Conservation (phyloP, 805 yeast genomes). For the Cyberlindnera veronae region DNA sequence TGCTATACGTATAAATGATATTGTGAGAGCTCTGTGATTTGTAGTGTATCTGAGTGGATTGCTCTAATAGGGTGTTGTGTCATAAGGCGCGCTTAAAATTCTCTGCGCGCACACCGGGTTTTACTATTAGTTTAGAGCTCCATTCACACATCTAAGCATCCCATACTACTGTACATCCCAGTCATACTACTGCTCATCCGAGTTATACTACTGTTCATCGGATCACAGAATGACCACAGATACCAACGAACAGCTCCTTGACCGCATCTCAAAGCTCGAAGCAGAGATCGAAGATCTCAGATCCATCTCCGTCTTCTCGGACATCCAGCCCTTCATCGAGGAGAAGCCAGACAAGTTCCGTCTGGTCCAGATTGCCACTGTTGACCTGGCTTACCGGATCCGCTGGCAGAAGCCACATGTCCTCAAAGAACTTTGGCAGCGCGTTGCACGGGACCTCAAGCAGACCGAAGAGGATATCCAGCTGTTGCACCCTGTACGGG, state of each 20-base stretch:
- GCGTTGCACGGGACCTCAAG: conserved; percentile 23
- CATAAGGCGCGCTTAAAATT: no score
- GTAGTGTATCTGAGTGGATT: no score
- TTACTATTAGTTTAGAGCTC: no score
- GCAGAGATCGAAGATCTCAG: conserved; percentile 23
- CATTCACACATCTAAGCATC: no score
- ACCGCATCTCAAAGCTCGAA: conserved; percentile 17
- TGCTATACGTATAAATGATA: no score
- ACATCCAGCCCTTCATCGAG: conserved; percentile 24
- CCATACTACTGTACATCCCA: no score
- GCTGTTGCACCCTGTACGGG: conserved; percentile 20
- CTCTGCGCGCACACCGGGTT: no score
- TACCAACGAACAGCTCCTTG: conserved; percentile 7
- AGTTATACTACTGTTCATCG: no score
- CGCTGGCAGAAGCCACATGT: conserved; percentile 17
- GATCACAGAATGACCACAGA: no score
- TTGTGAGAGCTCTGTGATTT: no score
- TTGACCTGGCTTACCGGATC: conserved; percentile 19
- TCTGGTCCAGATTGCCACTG: conserved; percentile 16
- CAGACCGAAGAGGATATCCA: conserved; percentile 17
- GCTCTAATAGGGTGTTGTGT: no score
- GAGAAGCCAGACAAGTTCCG: conserved; percentile 19
- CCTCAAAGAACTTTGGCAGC: conserved; percentile 15
- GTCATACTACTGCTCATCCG: no score
- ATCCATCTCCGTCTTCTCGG: conserved; percentile 24